Conservation (phyloP, 1,284 basidiomycete species). For the Ustilago crameri region DNA sequence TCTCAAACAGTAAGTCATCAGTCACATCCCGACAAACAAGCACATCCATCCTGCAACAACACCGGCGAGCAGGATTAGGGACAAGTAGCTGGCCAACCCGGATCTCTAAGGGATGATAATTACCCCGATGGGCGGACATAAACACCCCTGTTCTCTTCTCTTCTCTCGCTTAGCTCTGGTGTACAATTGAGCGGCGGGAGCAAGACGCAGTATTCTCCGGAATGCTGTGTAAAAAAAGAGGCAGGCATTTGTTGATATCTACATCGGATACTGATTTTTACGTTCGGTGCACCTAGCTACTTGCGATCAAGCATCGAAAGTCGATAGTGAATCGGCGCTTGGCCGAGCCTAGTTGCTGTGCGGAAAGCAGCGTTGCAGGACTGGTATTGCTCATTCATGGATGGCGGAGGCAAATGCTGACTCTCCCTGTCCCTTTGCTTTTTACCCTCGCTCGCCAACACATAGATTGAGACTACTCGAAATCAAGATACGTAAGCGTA, state of each 20-base stretch:
- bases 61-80: neutral
- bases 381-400: no score
- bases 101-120: constrained; percentile 37
- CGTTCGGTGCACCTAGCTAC: neutral
- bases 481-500: no score
- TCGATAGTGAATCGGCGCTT: no score
- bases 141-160: constrained; percentile 43
- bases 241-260: constrained; percentile 56
- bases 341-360: no score
- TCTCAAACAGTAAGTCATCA: no score
- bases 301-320: no score
- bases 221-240: constrained; percentile 39
- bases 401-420: no score
- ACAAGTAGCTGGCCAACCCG: neutral
- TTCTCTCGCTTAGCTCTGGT: constrained; percentile 40
- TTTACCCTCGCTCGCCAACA: no score
- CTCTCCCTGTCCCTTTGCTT: no score
- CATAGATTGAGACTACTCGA: no score
- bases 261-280: constrained; percentile 53
- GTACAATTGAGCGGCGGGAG: constrained; percentile 50
- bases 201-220: constrained; percentile 26
- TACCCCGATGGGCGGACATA: constrained; percentile 56
- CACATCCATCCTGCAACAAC: neutral
- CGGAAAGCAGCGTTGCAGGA: no score
- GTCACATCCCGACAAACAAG: constrained; percentile 3